Base-by-base conservation (phyloP, 495 filamentous ascomycete species). In the Penicillium parvum region DNA sequence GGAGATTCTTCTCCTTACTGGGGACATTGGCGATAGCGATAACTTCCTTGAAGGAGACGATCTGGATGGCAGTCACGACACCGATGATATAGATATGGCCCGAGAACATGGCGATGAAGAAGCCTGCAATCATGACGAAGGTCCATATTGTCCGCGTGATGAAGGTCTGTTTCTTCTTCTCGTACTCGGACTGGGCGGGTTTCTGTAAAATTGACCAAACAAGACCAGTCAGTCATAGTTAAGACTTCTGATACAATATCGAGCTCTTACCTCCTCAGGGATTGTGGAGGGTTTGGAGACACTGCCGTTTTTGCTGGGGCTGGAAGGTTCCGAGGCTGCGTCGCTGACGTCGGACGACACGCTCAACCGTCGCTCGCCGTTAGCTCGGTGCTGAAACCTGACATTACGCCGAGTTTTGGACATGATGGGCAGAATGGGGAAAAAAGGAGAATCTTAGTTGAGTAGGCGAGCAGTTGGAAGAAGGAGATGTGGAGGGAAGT, bases 161-260 rank as follows among this genome's bases (percentile, higher is more conserved):
- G 77, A 99, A 96, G 57, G 90, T 95, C 66, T 88, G 84, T 66
- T 95, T 95, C 69, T 99, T 99, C 82, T 96, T 97, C 60, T 96
- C 89, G 65, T 91, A 95, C 16, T 96, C 94, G 58, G 88, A 81
- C 39, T 61, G 42, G 20, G 76, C 66, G 33, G 65, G 57, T 61
- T 73, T 75, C 60, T 70, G 17, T 4, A 33, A 20, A 38, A 40
- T 14, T n/a, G 15, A 20, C 20, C 32, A n/a, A 18, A 45, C 15
- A 33, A 8, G 12, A 14, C 21, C 16, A n/a, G 23, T 43, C 20
- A 53, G 40, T 25, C 17, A n/a, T 10, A 11, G 2, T 15, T 10
- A 27, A 21, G 12, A 30, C 5, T 20, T 34, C 23, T 1, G 14
- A n/a, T n/a, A 8, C 5, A 19, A 43, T 40, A 7, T 30, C 20